Evolutionary conservation across 2,329 filamentous ascomycete species (phyloP), one percentile per base, ranked within the genome.

Genomic region (Ophiostoma triangulosporum): DNA sequence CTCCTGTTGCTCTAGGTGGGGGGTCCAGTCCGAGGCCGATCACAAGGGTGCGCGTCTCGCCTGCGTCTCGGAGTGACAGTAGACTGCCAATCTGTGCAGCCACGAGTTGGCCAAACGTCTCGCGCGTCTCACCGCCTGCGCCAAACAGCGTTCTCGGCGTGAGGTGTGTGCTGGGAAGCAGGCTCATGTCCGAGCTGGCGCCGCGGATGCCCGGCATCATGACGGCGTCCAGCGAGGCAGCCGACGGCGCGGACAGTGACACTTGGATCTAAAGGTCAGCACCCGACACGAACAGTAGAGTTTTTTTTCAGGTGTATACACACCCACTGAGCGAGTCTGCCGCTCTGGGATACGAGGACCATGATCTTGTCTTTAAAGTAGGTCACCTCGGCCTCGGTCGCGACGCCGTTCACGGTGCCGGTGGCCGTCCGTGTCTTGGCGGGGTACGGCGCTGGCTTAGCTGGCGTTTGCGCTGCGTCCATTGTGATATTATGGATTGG

Each of bases 301-400:
- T 1, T 14, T 22, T 1, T 15, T 14, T 12, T n/a, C n/a, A n/a
- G n/a, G n/a, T n/a, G n/a, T 5, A 12, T 22, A n/a, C 71, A 52
- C 73, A 96, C 89, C 93, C 93, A 98, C 74, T 97, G 93, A 20
- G 87, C 86, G 48, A 97, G 70, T 56, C 84, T 79, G 6, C 90
- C 91, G 57, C 84, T 79, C 69, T 97, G 93, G 0, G 86, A 87
- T 56, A 97, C 77, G 1, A 89, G 96, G 58, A 98, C 73, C 61
- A 98, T 70, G 62, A 98, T 88, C 68, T 88, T 95, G 75, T 97
- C 93, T 8, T 83, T 76, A 68, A 97, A 97, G 61, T 75, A 80
- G 52, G 89, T 73, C 11, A 76, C 76, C 36, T 80, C 82, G 32
- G 87, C 83, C 59, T 88, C 81, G 1, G 93, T 97, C 33, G 75